phyloP scores from a whole-genome alignment of 768 basidiomycete species.

The Lactarius pseudohatsudake region DNA sequence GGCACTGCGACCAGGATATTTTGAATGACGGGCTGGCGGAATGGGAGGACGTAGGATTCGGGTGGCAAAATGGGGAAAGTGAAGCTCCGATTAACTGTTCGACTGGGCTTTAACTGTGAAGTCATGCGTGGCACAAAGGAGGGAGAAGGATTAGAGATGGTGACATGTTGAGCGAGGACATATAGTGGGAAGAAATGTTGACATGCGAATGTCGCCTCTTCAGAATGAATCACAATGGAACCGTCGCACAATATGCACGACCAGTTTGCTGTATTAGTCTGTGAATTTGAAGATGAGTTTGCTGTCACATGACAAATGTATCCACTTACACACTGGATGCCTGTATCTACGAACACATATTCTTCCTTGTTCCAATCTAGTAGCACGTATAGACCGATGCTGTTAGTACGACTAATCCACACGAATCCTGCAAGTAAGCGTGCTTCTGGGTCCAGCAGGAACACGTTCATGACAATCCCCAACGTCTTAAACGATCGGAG shows the following conservation, averaged over 20 bases:
- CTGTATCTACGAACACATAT: slow-evolving; percentile 73
- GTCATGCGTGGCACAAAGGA: slow-evolving; percentile 32
- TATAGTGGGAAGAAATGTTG: slow-evolving; percentile 67
- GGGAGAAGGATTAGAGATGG: slow-evolving; percentile 25
- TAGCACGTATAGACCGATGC: slow-evolving; percentile 61
- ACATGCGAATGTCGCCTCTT: slow-evolving; percentile 61
- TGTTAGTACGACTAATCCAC: slow-evolving; percentile 57
- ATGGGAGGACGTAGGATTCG: slow-evolving; percentile 22
- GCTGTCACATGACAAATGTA: slow-evolving; percentile 6
- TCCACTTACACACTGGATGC: slow-evolving; percentile 65
- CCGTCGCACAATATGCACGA: slow-evolving; percentile 67
- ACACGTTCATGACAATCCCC: slow-evolving; percentile 76
- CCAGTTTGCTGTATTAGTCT: slow-evolving; percentile 74
- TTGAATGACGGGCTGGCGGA: slow-evolving; percentile 23
- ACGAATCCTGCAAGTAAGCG: slow-evolving; percentile 66
- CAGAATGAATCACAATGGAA: slow-evolving; percentile 72
- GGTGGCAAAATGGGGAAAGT: slow-evolving; percentile 28
- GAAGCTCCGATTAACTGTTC: slow-evolving; percentile 31
- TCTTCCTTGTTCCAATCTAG: slow-evolving; percentile 64
- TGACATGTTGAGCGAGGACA: slow-evolving; percentile 36
- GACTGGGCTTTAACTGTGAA: slow-evolving; percentile 29
- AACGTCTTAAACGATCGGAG: slow-evolving; percentile 63
- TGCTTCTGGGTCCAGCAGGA: slow-evolving; percentile 63
- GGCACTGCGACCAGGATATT: slow-evolving; percentile 8
- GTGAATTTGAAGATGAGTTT: slow-evolving; percentile 7